These are phyloP conservation scores for Euphrasia arctica DNA, from an alignment of 305 asterid species.

Conservation along the genomic window DNA sequence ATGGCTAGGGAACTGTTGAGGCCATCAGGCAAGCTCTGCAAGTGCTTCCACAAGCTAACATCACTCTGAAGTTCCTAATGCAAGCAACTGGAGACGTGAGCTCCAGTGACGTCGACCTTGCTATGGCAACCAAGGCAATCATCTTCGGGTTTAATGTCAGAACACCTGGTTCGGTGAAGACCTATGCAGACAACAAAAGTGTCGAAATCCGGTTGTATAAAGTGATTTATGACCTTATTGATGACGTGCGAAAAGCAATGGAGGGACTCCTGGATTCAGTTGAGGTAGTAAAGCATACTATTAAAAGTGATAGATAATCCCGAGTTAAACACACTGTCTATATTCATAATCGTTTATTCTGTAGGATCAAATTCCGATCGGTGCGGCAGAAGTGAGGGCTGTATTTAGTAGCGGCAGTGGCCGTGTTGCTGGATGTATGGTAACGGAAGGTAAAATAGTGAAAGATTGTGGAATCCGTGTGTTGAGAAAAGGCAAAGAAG, in stretches of 20 bases:
- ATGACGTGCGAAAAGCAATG: slow-evolving; percentile 91
- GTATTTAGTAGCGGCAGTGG: slow-evolving; percentile 98
- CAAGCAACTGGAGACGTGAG: slow-evolving; percentile 93
- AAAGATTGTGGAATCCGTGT: slow-evolving; percentile 89
- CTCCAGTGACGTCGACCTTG: slow-evolving; percentile 91
- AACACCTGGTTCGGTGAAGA: slow-evolving; percentile 82
- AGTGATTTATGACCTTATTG: slow-evolving; percentile 94
- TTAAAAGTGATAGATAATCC: slow-evolving; percentile 13
- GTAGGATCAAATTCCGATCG: slow-evolving; percentile 89
- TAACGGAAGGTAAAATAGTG: slow-evolving; percentile 83
- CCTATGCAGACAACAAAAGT: slow-evolving; percentile 61
- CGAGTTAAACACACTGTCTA: background rate
- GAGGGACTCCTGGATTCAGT: slow-evolving; percentile 92
- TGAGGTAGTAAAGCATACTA: slow-evolving; percentile 53
- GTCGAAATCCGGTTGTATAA: slow-evolving; percentile 81
- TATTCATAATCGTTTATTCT: slow-evolving; percentile 15
- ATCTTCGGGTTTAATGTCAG: slow-evolving; percentile 87
- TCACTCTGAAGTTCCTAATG: slow-evolving; percentile 86
- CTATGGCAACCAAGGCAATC: slow-evolving; percentile 84
- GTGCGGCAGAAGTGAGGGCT: slow-evolving; percentile 87
- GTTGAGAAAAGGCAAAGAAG: slow-evolving; percentile 67
- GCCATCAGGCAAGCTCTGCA: slow-evolving; percentile 92
- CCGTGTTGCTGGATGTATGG: slow-evolving; percentile 98
- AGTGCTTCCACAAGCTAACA: slow-evolving; percentile 89
- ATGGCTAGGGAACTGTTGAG: slow-evolving; percentile 81